Base-by-base conservation (phyloP, 1,284 basidiomycete genomes). In the Xanthoconium separans region DNA sequence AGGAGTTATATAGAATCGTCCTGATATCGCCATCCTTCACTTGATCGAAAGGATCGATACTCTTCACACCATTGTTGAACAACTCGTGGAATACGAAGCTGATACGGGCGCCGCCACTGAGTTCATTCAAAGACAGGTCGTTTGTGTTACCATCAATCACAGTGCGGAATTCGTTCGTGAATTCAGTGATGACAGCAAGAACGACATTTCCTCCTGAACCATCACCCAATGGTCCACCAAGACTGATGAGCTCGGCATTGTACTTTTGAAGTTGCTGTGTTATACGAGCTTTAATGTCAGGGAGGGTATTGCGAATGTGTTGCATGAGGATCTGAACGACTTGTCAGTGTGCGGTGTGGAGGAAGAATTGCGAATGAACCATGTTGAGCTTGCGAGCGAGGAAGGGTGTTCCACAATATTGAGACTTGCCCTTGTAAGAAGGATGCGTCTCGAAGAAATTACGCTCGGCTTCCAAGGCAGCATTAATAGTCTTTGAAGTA, bases 21-120 rank as follows among this genome's bases (percentile, higher is more conserved):
- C 96, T 83, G 69, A 99, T 98, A 74, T 99, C 96, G 29, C 95
- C 92, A 70, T 99, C 96, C 75, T 98, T 98, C 59, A 98, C 93
- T 74, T 95, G 92, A 73, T 99, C 96, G 66, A 98, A 99, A 3
- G 96, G 96, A 77, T 99, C 96, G 67, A 98, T 94, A 58, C 80
- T 85, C 79, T 90, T 95, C 70, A 99, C 84, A 60, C 96, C 96
- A 68, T 92, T 95, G 75, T 95, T 95, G 81, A 93, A 99, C 54
- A 98, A 75, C 73, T 99, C 96, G 72, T 99, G 96, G 81, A 95
- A 99, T 54, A 98, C 96, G 66, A 98, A 99, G 65, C 89, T 91
- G 78, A 99, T 98, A 74, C 96, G 86, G 33, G 96, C 96, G 75
- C 96, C 96, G 66, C 96, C 96, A 16, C 92, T 94, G 24, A 99